A percentile compares a stretch with the other conserved stretches of the same genome.
Evolutionary conservation across 495 filamentous ascomycete genomes (phyloP).

Genomic region (Aspergillus diversus): DNA sequence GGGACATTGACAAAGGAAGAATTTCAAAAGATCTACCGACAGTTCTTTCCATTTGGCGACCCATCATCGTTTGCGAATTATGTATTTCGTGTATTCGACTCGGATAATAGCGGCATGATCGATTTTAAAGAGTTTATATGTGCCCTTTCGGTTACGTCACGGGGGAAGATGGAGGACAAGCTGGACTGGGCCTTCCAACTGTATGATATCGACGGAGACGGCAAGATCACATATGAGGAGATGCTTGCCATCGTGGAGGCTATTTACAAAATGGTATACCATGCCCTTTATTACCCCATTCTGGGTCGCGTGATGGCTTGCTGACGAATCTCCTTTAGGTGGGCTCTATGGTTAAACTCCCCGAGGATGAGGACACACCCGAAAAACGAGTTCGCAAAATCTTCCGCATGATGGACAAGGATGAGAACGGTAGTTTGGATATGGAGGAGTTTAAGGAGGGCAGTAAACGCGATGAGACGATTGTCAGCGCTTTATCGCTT

Average conservation of each 20-base stretch:
- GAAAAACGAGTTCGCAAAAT: slow-evolving; percentile 98
- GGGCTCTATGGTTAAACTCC: slow-evolving; percentile 98
- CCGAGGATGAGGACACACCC: slow-evolving; percentile 97
- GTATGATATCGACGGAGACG: slow-evolving; percentile 98
- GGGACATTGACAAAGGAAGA: slow-evolving; percentile 97
- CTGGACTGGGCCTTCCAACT: slow-evolving; percentile 99
- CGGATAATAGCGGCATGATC: slow-evolving; percentile 94
- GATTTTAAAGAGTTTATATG: slow-evolving; percentile 99
- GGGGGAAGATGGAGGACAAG: slow-evolving; percentile 99
- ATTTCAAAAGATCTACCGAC: slow-evolving; percentile 99
- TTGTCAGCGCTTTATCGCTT: slow-evolving; percentile 92
- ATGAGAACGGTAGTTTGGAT: slow-evolving; percentile 91
- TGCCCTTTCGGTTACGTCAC: slow-evolving; percentile 92
- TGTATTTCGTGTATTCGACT: slow-evolving; percentile 98
- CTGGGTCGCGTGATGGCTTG: not conserved
- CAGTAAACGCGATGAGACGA: slow-evolving; percentile 98
- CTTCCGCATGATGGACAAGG: slow-evolving; percentile 99
- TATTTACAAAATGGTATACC: slow-evolving; percentile 96
- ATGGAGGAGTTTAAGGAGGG: slow-evolving; percentile 99
- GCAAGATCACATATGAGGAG: slow-evolving; percentile 98
- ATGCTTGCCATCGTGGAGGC: slow-evolving; percentile 99
- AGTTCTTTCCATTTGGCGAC: slow-evolving; percentile 99
- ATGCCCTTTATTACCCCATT: not conserved
- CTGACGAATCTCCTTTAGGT: slow-evolving; percentile 60
- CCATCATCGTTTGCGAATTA: slow-evolving; percentile 97